These are phyloP conservation scores for Anethum foeniculum DNA, from an alignment of 140 eudicot species.

Conservation along the genomic window DNA sequence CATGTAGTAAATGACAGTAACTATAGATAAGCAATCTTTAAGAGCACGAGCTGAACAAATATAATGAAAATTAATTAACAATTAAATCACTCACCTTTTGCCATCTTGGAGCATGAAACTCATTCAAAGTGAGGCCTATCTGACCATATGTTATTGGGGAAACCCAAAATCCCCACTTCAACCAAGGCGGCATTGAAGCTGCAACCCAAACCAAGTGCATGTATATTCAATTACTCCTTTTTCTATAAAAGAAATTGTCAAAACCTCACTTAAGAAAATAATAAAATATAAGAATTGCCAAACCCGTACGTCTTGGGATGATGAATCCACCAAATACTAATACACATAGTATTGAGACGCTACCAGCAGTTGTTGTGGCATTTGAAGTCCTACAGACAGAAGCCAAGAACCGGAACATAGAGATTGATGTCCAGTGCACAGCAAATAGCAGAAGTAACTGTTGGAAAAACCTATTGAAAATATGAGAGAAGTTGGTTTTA, in stretches of 20 bases:
- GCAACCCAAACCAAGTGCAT: not conserved
- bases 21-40: not conserved
- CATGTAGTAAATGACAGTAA: not conserved
- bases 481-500: not conserved
- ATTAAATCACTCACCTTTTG: constrained; percentile 12
- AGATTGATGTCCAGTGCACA: constrained; percentile 46
- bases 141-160: constrained; percentile 22
- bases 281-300: not conserved
- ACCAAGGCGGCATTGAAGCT: constrained; percentile 23
- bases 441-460: constrained; percentile 39
- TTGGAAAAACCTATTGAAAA: constrained; percentile 35
- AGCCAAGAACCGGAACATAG: constrained; percentile 70
- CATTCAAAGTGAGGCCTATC: constrained; percentile 22
- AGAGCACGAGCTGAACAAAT: not conserved
- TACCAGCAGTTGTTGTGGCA: constrained; percentile 44
- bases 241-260: not conserved
- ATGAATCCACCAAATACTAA: constrained; percentile 56
- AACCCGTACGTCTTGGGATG: constrained; percentile 39
- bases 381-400: constrained; percentile 43
- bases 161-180: constrained; percentile 24
- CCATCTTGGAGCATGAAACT: constrained; percentile 26
- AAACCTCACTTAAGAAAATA: not conserved
- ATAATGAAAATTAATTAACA: not conserved
- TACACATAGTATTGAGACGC: constrained; percentile 33
- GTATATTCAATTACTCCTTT: not conserved